Percentiles rank a stretch among this genome's conserved stretches.
phyloP scores from a whole-genome alignment of 2,329 filamentous ascomycete genomes.

The Hymenoscyphus occultus region DNA sequence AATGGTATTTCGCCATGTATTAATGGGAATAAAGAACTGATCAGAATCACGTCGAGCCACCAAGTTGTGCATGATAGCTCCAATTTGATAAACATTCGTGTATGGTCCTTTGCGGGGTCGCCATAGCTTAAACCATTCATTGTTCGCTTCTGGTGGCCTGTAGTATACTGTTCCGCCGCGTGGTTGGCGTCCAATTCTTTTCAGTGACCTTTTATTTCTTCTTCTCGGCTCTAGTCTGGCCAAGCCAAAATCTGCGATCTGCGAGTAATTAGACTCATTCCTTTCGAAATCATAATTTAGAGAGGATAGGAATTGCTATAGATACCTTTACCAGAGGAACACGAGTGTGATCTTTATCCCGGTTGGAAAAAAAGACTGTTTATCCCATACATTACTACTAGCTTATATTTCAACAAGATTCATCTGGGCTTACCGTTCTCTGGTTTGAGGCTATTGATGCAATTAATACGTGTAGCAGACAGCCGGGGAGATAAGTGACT shows the following conservation, averaged over 20 bases:
- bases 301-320: background rate
- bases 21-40: background rate
- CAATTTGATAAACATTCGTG: conserved; percentile 9
- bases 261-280: background rate
- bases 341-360: background rate
- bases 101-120: background rate
- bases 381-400: background rate
- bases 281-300: background rate
- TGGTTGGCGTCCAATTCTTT: background rate
- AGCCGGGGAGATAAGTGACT: background rate
- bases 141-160: background rate
- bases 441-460: background rate
- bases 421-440: background rate
- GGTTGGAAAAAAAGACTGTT: background rate
- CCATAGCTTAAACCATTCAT: background rate
- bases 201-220: background rate
- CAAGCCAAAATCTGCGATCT: conserved; percentile 1
- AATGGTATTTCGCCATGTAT: background rate
- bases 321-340: background rate
- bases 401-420: background rate
- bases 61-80: conserved; percentile 6
- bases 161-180: background rate
- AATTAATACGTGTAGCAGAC: background rate
- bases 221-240: background rate
- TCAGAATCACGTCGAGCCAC: background rate